Evolutionary conservation across 495 filamentous ascomycete species (phyloP).

Genomic region (Talaromyces liani): DNA sequence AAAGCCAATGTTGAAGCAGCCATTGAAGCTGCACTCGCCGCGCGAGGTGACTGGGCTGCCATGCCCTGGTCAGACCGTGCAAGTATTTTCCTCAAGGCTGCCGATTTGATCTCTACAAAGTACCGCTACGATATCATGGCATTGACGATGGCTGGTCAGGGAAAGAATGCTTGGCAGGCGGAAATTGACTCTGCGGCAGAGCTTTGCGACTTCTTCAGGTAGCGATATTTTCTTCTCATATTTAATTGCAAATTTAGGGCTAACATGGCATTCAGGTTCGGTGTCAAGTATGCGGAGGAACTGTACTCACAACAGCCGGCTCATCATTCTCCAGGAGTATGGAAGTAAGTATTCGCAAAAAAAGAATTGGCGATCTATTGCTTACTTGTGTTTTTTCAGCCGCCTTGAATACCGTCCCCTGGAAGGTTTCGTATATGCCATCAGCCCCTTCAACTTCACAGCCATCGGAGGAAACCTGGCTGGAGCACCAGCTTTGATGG

Average conservation of each 20-base stretch:
- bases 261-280: slow-evolving; percentile 43
- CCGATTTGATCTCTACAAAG: slow-evolving; percentile 78
- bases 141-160: slow-evolving; percentile 89
- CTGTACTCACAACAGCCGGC: slow-evolving; percentile 76
- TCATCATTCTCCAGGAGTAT: slow-evolving; percentile 69
- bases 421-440: slow-evolving; percentile 81
- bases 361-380: background rate
- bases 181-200: slow-evolving; percentile 96
- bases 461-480: slow-evolving; percentile 78
- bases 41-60: slow-evolving; percentile 74
- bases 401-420: slow-evolving; percentile 74
- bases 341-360: slow-evolving; percentile 48
- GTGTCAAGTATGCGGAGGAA: slow-evolving; percentile 82
- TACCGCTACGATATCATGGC: slow-evolving; percentile 93
- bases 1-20: slow-evolving; percentile 63
- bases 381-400: slow-evolving; percentile 17
- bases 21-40: slow-evolving; percentile 72
- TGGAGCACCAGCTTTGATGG: slow-evolving; percentile 68
- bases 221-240: background rate
- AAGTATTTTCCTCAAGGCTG: slow-evolving; percentile 88
- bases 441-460: slow-evolving; percentile 86
- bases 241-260: background rate
- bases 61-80: slow-evolving; percentile 84
- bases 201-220: slow-evolving; percentile 78
- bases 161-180: slow-evolving; percentile 95